phyloP scores from a whole-genome alignment of 352 stramenopile genomes.

The Phytophthora podocarpi region DNA sequence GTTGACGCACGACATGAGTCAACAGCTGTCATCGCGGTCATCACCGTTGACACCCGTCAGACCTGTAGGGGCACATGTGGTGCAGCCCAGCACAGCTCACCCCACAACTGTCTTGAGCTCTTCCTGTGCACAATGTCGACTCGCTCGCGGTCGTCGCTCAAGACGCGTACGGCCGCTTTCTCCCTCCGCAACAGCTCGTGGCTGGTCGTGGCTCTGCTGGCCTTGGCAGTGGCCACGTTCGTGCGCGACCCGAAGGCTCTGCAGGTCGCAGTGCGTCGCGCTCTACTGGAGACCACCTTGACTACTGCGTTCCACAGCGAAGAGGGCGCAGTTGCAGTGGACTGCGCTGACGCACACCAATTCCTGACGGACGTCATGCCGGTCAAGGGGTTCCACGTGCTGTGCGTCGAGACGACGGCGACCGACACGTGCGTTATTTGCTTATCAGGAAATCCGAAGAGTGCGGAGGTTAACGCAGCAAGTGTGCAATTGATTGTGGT shows the following conservation, averaged over 20 bases:
- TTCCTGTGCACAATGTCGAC: constrained; percentile 1
- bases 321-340: constrained; percentile 23
- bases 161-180: background rate
- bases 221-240: constrained; percentile 16
- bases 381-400: constrained; percentile 76
- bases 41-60: no score
- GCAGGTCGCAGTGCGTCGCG: constrained; percentile 14
- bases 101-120: no score
- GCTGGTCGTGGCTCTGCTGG: constrained; percentile 28
- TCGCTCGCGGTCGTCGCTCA: background rate
- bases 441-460: no score
- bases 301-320: background rate
- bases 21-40: no score
- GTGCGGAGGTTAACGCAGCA: no score
- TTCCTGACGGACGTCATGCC: constrained; percentile 61
- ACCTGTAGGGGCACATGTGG: no score
- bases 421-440: constrained; percentile 48
- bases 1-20: no score
- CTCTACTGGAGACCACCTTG: constrained; percentile 7
- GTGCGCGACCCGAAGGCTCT: constrained; percentile 7
- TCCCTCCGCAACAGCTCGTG: constrained; percentile 15
- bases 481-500: no score
- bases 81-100: no score
- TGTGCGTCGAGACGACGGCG: constrained; percentile 58
- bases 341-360: constrained; percentile 43